These are phyloP conservation scores for Quercus gilva DNA, from an alignment of 306 rosid genomes.

Conservation along the genomic window DNA sequence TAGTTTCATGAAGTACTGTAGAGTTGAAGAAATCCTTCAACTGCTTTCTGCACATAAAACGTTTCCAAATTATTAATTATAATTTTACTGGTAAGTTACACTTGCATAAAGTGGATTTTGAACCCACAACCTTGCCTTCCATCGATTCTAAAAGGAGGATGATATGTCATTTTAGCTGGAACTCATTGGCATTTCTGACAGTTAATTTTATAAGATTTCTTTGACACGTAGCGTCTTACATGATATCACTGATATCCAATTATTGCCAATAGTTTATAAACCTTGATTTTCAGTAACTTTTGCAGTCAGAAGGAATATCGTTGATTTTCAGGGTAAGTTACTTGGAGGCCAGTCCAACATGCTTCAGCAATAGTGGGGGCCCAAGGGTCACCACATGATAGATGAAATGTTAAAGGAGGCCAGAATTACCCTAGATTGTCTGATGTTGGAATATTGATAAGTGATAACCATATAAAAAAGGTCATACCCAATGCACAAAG, in stretches of 20 bases:
- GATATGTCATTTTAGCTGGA: too few relatives aligned
- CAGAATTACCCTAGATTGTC: not conserved
- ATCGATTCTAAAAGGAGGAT: too few relatives aligned
- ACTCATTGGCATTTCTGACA: not conserved
- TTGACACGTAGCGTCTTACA: not conserved
- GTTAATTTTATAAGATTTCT: not conserved
- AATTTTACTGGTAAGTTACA: not conserved
- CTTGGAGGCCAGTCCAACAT: constrained; percentile 9
- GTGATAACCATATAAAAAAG: not conserved
- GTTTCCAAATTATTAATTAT: constrained; percentile 20
- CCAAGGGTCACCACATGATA: not conserved
- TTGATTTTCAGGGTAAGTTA: not conserved
- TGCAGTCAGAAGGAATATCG: not conserved
- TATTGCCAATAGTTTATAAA: not conserved
- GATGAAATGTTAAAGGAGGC: constrained; percentile 11
- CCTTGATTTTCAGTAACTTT: not conserved
- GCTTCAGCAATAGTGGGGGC: not conserved
- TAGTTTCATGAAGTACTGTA: constrained; percentile 54
- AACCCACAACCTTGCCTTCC: too few relatives aligned
- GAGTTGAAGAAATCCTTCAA: constrained; percentile 55
- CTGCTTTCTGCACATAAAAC: constrained; percentile 69
- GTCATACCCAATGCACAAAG: too few relatives aligned
- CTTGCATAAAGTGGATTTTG: too few relatives aligned
- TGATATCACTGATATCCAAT: not conserved
- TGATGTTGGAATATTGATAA: not conserved